Evolutionary conservation across 1,139 yeast species (phyloP).

Genomic region (Taphrina confusa): DNA sequence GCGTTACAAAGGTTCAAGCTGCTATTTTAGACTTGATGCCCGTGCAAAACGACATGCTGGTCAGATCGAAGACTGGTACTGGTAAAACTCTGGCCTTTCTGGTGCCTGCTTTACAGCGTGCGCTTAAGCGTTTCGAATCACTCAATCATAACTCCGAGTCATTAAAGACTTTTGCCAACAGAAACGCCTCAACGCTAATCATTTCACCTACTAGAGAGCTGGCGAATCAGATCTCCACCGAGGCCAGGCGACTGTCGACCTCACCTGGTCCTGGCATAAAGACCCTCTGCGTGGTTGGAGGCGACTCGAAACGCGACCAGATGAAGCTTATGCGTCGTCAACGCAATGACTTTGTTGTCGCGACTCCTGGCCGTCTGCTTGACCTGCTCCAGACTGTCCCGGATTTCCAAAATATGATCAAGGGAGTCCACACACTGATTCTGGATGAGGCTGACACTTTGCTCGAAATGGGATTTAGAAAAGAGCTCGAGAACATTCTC

Average conservation of each 20-base stretch:
- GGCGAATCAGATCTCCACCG: conserved; percentile 66
- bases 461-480: conserved; percentile 73
- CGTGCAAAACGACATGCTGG: conserved; percentile 58
- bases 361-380: conserved; percentile 87
- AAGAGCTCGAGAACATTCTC: conserved; percentile 69
- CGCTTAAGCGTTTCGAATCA: conserved; percentile 8
- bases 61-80: conserved; percentile 93
- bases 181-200: conserved; percentile 70
- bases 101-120: conserved; percentile 71
- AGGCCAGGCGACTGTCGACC: conserved; percentile 52
- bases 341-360: conserved; percentile 74
- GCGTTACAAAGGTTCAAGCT: conserved; percentile 26
- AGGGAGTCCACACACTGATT: conserved; percentile 72
- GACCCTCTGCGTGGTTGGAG: conserved; percentile 91
- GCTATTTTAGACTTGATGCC: conserved; percentile 23
- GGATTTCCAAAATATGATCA: conserved; percentile 66
- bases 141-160: not conserved
- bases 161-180: conserved; percentile 12
- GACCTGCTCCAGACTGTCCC: conserved; percentile 77
- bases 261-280: conserved; percentile 55
- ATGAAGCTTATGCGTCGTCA: conserved; percentile 56
- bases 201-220: conserved; percentile 92
- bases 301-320: conserved; percentile 88
- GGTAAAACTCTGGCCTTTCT: conserved; percentile 89
- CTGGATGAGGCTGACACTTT: conserved; percentile 92